Evolutionary conservation across 164 flowering plant genomes (phyloP).

Genomic region (Liquidambar formosana): DNA sequence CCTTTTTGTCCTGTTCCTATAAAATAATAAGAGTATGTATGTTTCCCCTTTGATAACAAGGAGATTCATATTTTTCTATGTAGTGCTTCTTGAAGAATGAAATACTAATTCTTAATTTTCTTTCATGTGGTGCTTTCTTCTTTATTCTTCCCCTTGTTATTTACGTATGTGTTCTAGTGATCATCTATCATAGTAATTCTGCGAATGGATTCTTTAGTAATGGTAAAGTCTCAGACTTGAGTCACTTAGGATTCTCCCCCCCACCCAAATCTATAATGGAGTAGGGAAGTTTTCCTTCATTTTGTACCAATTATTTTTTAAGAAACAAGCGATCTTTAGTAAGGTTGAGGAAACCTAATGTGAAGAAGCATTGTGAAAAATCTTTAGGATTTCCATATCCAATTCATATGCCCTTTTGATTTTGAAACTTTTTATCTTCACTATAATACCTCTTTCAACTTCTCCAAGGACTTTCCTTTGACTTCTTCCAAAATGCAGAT

Average conservation of each 20-base stretch:
- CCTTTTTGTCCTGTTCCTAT: not conserved
- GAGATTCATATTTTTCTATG: not conserved
- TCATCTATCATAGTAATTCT: not conserved
- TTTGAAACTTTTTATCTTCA: too few relatives aligned
- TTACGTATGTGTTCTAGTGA: not conserved
- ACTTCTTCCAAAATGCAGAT: too few relatives aligned
- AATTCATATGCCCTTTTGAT: too few relatives aligned
- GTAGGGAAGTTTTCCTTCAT: too few relatives aligned
- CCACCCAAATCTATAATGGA: too few relatives aligned
- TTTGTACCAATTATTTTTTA: too few relatives aligned
- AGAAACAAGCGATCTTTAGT: too few relatives aligned
- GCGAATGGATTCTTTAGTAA: not conserved
- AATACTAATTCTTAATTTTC: not conserved
- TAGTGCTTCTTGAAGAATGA: not conserved
- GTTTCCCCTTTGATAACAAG: not conserved
- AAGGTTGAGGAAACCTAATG: too few relatives aligned
- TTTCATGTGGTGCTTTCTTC: not conserved
- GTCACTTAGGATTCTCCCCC: not conserved
- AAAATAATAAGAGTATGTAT: conserved; percentile 5
- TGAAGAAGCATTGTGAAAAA: too few relatives aligned
- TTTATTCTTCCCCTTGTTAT: not conserved
- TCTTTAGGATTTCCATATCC: too few relatives aligned
- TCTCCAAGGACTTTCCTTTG: too few relatives aligned
- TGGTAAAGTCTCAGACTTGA: not conserved
- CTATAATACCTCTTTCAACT: too few relatives aligned